Evolutionary conservation across 73 alveolate species (phyloP).

Genomic region (Stentor coeruleus): DNA sequence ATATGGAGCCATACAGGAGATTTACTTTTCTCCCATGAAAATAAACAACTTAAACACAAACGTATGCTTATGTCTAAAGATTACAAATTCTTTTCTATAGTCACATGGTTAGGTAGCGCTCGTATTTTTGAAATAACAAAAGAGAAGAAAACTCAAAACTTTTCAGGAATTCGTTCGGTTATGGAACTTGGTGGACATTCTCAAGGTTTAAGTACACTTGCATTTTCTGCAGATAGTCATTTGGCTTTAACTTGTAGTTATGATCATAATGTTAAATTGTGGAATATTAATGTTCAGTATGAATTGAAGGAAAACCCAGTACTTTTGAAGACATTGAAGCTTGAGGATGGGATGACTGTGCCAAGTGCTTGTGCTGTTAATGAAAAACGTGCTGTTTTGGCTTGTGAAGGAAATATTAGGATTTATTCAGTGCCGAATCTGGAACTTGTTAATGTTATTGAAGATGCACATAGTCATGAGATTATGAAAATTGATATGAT

Average conservation of each 20-base stretch:
- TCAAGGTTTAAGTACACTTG: not conserved
- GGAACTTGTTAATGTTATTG: not conserved
- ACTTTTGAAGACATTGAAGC: not conserved
- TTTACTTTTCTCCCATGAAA: not conserved
- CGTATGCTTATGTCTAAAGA: not conserved
- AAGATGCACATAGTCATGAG: conserved; percentile 4
- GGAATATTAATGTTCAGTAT: conserved; percentile 4
- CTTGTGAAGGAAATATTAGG: not conserved
- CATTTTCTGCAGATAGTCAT: not conserved
- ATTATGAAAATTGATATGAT: not conserved
- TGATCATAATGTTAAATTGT: not conserved
- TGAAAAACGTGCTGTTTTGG: not conserved
- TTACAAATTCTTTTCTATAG: not conserved
- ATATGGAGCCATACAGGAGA: conserved; percentile 22
- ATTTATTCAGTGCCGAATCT: not conserved
- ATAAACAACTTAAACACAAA: conserved; percentile 10
- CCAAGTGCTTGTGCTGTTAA: not conserved
- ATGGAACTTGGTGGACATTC: not conserved
- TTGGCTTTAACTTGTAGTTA: not conserved
- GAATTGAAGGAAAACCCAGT: not conserved
- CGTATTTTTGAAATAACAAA: not conserved
- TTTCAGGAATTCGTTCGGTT: not conserved
- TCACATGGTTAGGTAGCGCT: conserved; percentile 20
- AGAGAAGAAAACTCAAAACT: not conserved
- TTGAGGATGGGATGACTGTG: not conserved